A percentile compares a stretch with the other conserved stretches of the same genome.
These are phyloP conservation scores for Tetrastigma voinierianum DNA, from an alignment of 164 flowering plant genomes.

Conservation along the genomic window DNA sequence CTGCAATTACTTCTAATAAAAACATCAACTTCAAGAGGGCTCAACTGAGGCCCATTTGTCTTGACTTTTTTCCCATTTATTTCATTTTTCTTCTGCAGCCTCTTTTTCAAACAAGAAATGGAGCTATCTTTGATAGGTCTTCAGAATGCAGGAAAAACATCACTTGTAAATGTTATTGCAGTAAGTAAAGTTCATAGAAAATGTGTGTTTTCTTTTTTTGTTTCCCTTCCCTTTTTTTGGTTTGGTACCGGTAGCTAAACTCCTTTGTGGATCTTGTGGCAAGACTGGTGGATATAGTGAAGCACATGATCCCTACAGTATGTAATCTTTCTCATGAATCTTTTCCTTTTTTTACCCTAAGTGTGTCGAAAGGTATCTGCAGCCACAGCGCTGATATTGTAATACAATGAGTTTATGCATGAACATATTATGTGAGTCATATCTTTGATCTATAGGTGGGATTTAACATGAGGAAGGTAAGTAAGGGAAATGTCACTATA, in stretches of 20 bases:
- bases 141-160: slow-evolving; percentile 97
- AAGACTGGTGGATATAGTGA: slow-evolving; percentile 98
- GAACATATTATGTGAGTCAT: no score
- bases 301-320: slow-evolving; percentile 98
- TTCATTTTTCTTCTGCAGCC: not conserved
- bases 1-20: no score
- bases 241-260: no score
- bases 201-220: not conserved
- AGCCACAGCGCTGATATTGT: no score
- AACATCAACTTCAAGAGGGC: no score
- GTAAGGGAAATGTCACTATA: slow-evolving; percentile 96
- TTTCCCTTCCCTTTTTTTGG: not conserved
- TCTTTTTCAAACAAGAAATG: slow-evolving; percentile 79
- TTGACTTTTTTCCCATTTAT: no score
- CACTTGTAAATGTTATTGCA: slow-evolving; percentile 93
- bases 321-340: slow-evolving; percentile 21
- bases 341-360: not conserved
- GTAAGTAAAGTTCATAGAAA: slow-evolving; percentile 40
- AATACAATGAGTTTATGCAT: no score
- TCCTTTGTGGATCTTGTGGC: not conserved
- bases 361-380: not conserved
- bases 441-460: slow-evolving; percentile 59
- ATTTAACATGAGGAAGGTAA: slow-evolving; percentile 95
- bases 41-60: no score
- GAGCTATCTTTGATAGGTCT: slow-evolving; percentile 95